Conservation (phyloP, 805 yeast genomes). For the Wickerhamomyces xylosicus region DNA sequence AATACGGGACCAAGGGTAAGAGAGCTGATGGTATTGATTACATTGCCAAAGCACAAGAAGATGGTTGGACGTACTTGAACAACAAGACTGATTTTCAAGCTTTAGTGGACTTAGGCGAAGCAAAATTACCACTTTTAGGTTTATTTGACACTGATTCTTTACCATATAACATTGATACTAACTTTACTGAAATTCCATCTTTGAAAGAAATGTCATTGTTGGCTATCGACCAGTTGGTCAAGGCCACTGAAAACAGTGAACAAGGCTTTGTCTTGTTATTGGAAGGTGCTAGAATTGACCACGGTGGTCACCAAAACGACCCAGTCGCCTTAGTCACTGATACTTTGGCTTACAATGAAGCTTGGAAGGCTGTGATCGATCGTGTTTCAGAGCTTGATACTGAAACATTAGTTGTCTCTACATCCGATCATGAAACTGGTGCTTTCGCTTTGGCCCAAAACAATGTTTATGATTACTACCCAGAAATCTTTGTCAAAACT, state of each 20-base stretch:
- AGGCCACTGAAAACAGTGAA: constrained; percentile 64
- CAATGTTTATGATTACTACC: constrained; percentile 84
- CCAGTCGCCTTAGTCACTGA: constrained; percentile 91
- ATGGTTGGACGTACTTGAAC: constrained; percentile 62
- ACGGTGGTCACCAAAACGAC: constrained; percentile 88
- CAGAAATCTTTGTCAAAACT: constrained; percentile 55
- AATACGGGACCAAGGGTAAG: constrained; percentile 35
- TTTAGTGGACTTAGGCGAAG: constrained; percentile 34
- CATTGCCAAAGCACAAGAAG: constrained; percentile 44
- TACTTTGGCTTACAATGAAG: constrained; percentile 73
- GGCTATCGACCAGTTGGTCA: constrained; percentile 58
- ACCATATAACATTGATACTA: constrained; percentile 75
- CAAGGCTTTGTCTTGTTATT: constrained; percentile 77
- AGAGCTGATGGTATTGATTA: constrained; percentile 63
- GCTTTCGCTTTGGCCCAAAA: constrained; percentile 73
- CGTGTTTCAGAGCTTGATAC: constrained; percentile 56
- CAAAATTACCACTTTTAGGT: constrained; percentile 64
- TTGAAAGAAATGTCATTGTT: constrained; percentile 66
- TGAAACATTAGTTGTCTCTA: constrained; percentile 73
- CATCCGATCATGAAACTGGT: constrained; percentile 94
- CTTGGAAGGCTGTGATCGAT: constrained; percentile 63
- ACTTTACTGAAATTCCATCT: constrained; percentile 51
- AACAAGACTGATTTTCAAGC: constrained; percentile 47
- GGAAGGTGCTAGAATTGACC: constrained; percentile 91
- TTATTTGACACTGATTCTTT: constrained; percentile 63